These are phyloP conservation scores for Ganoderma sinense DNA, from an alignment of 1,284 basidiomycete genomes.

Conservation along the genomic window DNA sequence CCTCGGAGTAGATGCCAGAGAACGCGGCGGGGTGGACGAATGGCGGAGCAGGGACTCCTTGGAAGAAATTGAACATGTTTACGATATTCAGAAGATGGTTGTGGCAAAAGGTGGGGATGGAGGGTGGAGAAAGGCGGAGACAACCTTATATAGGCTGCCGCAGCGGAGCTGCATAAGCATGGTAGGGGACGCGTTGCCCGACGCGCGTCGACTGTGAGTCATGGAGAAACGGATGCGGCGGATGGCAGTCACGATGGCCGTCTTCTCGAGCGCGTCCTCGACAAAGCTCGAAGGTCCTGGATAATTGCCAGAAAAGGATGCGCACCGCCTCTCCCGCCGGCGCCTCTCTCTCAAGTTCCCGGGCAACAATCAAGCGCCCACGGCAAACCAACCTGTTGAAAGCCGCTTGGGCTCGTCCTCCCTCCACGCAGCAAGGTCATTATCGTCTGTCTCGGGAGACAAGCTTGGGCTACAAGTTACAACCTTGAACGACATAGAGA, in stretches of 20 bases:
- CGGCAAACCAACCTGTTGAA: too few species aligned
- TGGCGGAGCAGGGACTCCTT: conserved; percentile 21
- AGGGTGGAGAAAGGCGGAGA: background rate
- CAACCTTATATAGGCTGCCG: conserved; percentile 19
- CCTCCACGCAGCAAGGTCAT: too few species aligned
- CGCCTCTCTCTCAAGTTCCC: too few species aligned
- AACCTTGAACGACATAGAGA: too few species aligned
- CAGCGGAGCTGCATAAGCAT: conserved; percentile 19
- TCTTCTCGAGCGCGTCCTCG: background rate
- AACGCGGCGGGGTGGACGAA: conserved; percentile 7
- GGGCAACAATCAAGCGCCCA: too few species aligned
- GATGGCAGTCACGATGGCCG: background rate
- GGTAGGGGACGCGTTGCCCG: conserved; percentile 20
- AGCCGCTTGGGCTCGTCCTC: too few species aligned
- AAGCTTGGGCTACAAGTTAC: too few species aligned
- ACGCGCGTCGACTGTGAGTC: conserved; percentile 30
- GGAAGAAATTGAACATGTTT: conserved; percentile 31
- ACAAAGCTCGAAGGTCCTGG: background rate
- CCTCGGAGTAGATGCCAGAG: conserved; percentile 11
- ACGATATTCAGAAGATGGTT: conserved; percentile 12
- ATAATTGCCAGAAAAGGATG: background rate
- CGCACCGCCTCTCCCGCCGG: background rate
- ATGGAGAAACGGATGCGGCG: background rate
- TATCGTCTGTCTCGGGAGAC: too few species aligned
- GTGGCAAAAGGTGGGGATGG: conserved; percentile 7